Evolutionary conservation across 495 filamentous ascomycete genomes (phyloP).

Genomic region (Penicillium macrosclerotiorum): DNA sequence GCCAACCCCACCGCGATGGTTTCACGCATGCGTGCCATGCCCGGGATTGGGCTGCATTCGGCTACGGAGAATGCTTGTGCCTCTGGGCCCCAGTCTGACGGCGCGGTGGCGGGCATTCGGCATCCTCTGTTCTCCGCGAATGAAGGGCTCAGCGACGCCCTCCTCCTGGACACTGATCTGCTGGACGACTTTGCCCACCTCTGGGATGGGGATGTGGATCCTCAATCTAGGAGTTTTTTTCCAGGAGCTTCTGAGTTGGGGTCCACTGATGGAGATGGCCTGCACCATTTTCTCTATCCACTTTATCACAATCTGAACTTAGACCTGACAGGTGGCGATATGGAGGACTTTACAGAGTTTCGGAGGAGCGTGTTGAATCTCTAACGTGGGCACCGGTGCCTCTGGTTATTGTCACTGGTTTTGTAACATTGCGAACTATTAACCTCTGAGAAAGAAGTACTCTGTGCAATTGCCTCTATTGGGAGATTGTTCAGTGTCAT

Average conservation of each 20-base stretch:
- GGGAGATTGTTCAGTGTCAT: too few species aligned
- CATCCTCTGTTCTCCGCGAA: not conserved
- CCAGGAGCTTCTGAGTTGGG: not conserved
- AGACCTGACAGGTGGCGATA: not conserved
- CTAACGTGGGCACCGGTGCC: too few species aligned
- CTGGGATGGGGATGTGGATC: not conserved
- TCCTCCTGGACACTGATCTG: not conserved
- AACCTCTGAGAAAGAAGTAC: too few species aligned
- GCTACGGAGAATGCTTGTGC: not conserved
- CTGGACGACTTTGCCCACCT: not conserved
- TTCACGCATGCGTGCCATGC: not conserved
- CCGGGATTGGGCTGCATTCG: not conserved
- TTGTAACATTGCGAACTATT: not conserved
- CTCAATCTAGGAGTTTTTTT: not conserved
- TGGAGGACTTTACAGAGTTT: not conserved
- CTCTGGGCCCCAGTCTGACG: not conserved
- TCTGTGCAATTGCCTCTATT: too few species aligned
- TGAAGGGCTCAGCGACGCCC: not conserved
- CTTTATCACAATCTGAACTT: not conserved
- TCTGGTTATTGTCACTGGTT: too few species aligned
- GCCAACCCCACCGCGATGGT: not conserved
- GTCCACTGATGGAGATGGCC: constrained; percentile 3
- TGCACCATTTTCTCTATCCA: not conserved
- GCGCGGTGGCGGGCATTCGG: not conserved
- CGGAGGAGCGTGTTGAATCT: not conserved